These are phyloP conservation scores for Termitomyces sp. DNA, from an alignment of 768 basidiomycete genomes.

Conservation along the genomic window DNA sequence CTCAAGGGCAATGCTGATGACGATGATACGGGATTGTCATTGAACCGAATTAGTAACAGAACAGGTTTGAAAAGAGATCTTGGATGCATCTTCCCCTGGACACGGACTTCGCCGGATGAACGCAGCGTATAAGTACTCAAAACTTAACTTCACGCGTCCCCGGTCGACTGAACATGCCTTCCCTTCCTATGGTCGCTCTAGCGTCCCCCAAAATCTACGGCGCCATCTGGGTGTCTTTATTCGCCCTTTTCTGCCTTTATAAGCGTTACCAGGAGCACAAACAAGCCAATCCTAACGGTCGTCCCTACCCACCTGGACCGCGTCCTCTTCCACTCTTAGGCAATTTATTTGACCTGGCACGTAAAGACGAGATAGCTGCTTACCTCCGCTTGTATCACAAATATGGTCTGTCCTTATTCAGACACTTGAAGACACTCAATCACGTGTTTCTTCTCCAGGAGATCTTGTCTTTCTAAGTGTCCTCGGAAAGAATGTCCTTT, in stretches of 20 bases:
- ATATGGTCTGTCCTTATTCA: constrained; percentile 28
- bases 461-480: constrained; percentile 50
- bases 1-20: not conserved
- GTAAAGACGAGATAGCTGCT: constrained; percentile 29
- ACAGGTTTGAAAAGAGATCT: not conserved
- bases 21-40: not conserved
- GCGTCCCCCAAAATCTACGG: constrained; percentile 4
- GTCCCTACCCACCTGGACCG: constrained; percentile 52
- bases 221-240: constrained; percentile 2
- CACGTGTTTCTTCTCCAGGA: constrained; percentile 26
- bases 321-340: constrained; percentile 47
- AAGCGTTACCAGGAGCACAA: constrained; percentile 5
- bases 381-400: constrained; percentile 37
- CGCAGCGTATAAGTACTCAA: not conserved
- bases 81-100: constrained; percentile 1
- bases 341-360: constrained; percentile 44
- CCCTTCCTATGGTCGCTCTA: constrained; percentile 5
- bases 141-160: not conserved
- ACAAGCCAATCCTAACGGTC: constrained; percentile 13
- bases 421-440: not conserved
- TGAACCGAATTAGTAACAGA: not conserved
- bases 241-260: constrained; percentile 3
- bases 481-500: constrained; percentile 42
- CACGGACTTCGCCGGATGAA: constrained; percentile 2
- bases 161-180: not conserved